These are phyloP conservation scores for Candida corydali DNA, from an alignment of 805 yeast genomes.

Conservation along the genomic window DNA sequence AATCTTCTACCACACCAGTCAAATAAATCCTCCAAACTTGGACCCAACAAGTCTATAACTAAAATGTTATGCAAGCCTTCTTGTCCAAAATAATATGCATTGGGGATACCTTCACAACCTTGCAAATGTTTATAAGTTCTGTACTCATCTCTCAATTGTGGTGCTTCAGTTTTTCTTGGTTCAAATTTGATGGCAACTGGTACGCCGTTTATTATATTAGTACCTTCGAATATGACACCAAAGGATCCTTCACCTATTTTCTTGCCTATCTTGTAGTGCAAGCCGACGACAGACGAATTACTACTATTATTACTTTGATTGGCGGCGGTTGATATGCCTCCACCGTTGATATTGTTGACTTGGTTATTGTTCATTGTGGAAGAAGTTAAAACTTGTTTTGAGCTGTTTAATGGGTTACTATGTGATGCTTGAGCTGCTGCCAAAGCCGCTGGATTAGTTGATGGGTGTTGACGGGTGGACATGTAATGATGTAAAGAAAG, in stretches of 20 bases:
- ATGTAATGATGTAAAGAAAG: constrained; percentile 9
- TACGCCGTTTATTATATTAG: constrained; percentile 60
- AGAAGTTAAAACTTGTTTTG: constrained; percentile 3
- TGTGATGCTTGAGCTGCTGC: constrained; percentile 37
- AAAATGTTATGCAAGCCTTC: constrained; percentile 78
- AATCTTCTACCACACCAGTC: constrained; percentile 86
- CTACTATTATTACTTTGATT: constrained; percentile 1
- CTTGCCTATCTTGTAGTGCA: constrained; percentile 75
- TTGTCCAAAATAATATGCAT: constrained; percentile 80
- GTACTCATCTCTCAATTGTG: constrained; percentile 78
- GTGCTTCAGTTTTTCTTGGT: constrained; percentile 77
- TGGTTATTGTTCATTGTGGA: not conserved
- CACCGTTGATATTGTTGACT: not conserved
- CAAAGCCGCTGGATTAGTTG: constrained; percentile 34
- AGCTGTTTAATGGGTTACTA: constrained; percentile 15
- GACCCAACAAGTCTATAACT: constrained; percentile 74
- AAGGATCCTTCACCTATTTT: constrained; percentile 87
- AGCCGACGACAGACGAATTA: constrained; percentile 39
- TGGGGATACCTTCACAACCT: constrained; percentile 72
- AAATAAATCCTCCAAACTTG: constrained; percentile 76
- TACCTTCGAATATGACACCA: constrained; percentile 81
- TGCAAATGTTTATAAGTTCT: constrained; percentile 70
- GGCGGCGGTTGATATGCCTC: not conserved
- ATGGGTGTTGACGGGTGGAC: constrained; percentile 26
- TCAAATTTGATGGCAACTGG: constrained; percentile 79